Evolutionary conservation across 305 asterid genomes (phyloP).

Genomic region (Fraxinus platypoda): DNA sequence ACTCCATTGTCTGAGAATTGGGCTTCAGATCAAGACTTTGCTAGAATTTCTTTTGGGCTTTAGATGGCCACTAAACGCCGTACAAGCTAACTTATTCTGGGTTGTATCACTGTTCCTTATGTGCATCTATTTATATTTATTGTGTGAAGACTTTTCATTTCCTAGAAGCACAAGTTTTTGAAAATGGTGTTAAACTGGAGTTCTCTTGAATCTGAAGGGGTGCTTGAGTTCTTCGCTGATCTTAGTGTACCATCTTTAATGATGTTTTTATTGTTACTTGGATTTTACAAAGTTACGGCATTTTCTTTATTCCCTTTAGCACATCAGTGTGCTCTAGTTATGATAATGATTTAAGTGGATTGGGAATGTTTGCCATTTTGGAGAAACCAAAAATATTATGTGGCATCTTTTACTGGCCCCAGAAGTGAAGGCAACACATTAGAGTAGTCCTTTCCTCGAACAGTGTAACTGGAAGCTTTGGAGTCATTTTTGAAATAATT

Average conservation of each 20-base stretch:
- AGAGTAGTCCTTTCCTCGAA: not conserved
- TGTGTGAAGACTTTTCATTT: not conserved
- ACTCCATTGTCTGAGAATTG: not conserved
- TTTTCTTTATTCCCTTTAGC: not conserved
- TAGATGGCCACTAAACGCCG: not conserved
- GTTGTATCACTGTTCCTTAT: not conserved
- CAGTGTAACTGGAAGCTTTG: conserved; percentile 2
- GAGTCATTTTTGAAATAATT: not conserved
- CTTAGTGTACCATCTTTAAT: not conserved
- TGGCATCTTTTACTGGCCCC: conserved; percentile 14
- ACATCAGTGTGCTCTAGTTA: conserved; percentile 1
- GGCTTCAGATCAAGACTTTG: not conserved
- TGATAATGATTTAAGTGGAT: not conserved
- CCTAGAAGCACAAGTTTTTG: not conserved
- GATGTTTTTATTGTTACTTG: not conserved
- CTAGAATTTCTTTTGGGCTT: not conserved
- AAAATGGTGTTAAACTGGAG: not conserved
- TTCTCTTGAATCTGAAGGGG: not conserved
- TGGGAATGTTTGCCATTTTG: not conserved
- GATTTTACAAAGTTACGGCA: not conserved
- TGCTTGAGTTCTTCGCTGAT: not conserved
- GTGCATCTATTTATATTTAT: not conserved
- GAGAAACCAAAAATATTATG: not conserved
- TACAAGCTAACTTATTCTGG: not conserved
- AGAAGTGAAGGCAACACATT: conserved; percentile 7